These are phyloP conservation scores for Silene noctiflora DNA, from an alignment of 179 eudicot species.

Conservation along the genomic window DNA sequence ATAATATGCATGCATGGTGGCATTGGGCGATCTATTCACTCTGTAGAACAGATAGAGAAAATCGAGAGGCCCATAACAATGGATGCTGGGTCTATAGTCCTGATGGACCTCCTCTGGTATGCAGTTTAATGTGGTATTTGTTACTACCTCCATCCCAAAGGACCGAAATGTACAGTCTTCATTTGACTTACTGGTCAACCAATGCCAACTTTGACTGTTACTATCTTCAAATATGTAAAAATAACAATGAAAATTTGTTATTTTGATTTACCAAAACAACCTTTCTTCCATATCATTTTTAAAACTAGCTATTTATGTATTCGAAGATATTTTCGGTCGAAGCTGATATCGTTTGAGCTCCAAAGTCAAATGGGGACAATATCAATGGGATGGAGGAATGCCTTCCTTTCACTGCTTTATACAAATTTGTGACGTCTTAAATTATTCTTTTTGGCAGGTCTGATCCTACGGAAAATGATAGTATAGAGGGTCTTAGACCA, in stretches of 20 bases:
- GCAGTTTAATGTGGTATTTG: slow-evolving; percentile 9
- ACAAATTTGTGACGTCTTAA: slow-evolving; percentile 2
- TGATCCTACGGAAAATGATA: slow-evolving; percentile 96
- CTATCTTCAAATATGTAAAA: background rate
- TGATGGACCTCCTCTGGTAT: slow-evolving; percentile 95
- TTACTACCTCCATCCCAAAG: background rate
- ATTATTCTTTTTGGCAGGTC: slow-evolving; percentile 53
- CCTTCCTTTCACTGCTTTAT: slow-evolving; percentile 14
- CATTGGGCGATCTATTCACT: slow-evolving; percentile 83
- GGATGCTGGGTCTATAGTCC: slow-evolving; percentile 89
- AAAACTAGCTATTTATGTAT: background rate
- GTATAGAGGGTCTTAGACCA: slow-evolving; percentile 91
- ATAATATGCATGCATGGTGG: slow-evolving; percentile 99
- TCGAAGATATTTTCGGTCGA: background rate
- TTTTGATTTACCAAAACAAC: background rate
- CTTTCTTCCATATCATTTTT: background rate
- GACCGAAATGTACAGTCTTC: background rate
- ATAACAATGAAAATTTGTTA: background rate
- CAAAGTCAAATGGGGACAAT: background rate
- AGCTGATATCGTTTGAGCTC: background rate
- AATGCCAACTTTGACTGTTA: background rate
- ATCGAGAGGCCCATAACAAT: slow-evolving; percentile 90
- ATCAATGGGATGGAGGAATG: background rate
- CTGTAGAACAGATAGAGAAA: slow-evolving; percentile 92
- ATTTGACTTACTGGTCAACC: background rate